These are phyloP conservation scores for Astrocystis sublimbata DNA, from an alignment of 495 filamentous ascomycete species.

Conservation along the genomic window DNA sequence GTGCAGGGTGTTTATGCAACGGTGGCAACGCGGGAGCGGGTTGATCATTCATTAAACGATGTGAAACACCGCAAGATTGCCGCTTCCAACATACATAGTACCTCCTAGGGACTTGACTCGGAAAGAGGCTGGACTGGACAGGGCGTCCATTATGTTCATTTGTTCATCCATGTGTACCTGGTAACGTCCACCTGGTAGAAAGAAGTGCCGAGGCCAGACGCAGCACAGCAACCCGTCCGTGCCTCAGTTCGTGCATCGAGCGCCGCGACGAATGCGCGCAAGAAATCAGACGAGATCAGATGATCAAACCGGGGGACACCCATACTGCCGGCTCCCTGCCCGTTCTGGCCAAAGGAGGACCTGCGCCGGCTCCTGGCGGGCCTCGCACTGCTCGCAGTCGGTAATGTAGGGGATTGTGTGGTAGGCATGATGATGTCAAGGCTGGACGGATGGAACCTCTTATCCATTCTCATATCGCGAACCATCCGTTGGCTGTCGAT, in stretches of 20 bases:
- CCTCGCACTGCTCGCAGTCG: too few species aligned
- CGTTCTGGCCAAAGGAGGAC: too few species aligned
- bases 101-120: neutral
- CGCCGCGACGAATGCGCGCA: neutral
- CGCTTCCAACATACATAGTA: neutral
- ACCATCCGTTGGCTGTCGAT: too few species aligned
- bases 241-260: neutral
- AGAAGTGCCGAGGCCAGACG: too few species aligned
- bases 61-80: neutral
- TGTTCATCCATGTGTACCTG: too few species aligned
- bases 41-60: neutral
- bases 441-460: neutral
- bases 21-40: conserved; percentile 1
- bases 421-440: conserved; percentile 7
- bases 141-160: too few species aligned
- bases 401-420: too few species aligned
- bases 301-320: neutral
- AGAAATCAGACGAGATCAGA: conserved; percentile 11
- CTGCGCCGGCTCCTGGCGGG: too few species aligned
- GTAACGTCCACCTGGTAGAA: too few species aligned
- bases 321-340: neutral
- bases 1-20: neutral
- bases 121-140: neutral
- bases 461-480: too few species aligned
- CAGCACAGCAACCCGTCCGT: too few species aligned